phyloP scores from a whole-genome alignment of 169 alveolate genomes.

The Plasmodium yoelii region DNA sequence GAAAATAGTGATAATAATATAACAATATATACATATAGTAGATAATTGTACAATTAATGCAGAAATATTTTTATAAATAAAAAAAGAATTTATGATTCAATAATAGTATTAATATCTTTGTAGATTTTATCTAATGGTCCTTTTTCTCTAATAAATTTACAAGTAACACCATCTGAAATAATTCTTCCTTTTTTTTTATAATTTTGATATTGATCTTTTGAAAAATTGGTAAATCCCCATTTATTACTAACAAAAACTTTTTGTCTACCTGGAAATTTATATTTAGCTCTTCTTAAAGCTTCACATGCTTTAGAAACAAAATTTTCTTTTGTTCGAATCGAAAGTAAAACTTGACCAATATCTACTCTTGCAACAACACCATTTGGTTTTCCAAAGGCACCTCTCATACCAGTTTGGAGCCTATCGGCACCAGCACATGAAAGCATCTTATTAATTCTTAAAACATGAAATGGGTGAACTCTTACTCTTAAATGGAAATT shows the following conservation, averaged over 20 bases:
- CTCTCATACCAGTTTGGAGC: constrained; percentile 99
- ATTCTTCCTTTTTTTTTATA: constrained; percentile 95
- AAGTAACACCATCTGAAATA: constrained; percentile 91
- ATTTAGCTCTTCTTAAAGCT: constrained; percentile 98
- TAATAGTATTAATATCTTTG: constrained; percentile 61
- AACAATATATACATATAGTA: constrained; percentile 10
- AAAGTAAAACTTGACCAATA: constrained; percentile 96
- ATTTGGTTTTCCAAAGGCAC: constrained; percentile 99
- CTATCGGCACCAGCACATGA: constrained; percentile 99
- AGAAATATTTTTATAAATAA: constrained; percentile 6
- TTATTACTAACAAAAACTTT: constrained; percentile 96
- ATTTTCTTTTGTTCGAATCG: constrained; percentile 94
- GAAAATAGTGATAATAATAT: background rate
- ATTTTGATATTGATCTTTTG: constrained; percentile 95
- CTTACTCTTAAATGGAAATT: constrained; percentile 98
- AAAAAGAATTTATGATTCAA: constrained; percentile 29
- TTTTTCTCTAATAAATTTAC: constrained; percentile 88
- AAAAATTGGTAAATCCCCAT: constrained; percentile 98
- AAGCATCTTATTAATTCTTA: constrained; percentile 99
- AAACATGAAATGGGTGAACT: constrained; percentile 99
- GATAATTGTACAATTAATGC: background rate
- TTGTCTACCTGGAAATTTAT: constrained; percentile 99
- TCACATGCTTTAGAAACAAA: constrained; percentile 93
- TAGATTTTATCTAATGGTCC: constrained; percentile 85
- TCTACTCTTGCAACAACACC: constrained; percentile 97